A percentile compares a stretch with the other conserved stretches of the same genome.
Conservation (phyloP, 2,329 filamentous ascomycete species). For the Aspergillus texensis region DNA sequence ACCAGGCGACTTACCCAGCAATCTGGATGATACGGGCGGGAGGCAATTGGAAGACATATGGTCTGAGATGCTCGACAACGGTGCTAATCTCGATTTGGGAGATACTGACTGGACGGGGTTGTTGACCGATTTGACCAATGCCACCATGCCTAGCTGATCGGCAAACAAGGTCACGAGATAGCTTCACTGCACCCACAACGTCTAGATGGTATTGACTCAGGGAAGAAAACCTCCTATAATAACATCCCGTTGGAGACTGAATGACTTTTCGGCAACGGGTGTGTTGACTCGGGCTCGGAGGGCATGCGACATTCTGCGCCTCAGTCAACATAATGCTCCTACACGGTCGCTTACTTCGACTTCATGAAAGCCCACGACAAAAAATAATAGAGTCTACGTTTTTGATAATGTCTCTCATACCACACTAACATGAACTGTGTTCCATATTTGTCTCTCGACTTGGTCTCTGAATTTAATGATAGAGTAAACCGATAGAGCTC, state of each 20-base stretch:
- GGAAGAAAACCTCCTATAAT: not conserved
- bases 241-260: not conserved
- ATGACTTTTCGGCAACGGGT: no score
- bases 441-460: no score
- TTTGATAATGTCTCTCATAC: no score
- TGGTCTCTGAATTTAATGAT: not conserved
- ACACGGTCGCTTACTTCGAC: no score
- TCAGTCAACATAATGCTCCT: no score
- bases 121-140: constrained; percentile 31
- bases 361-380: no score
- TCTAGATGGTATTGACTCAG: not conserved
- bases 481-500: not conserved
- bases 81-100: constrained; percentile 24
- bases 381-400: no score
- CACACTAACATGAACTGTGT: no score
- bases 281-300: no score
- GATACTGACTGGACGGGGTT: constrained; percentile 35
- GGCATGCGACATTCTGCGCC: no score
- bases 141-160: constrained; percentile 21
- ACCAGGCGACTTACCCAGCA: not conserved
- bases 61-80: constrained; percentile 34
- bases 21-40: not conserved
- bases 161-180: not conserved
- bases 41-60: constrained; percentile 35
- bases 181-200: not conserved